These are phyloP conservation scores for Plasmodium vivax DNA, from an alignment of 169 alveolate genomes.

Conservation along the genomic window DNA sequence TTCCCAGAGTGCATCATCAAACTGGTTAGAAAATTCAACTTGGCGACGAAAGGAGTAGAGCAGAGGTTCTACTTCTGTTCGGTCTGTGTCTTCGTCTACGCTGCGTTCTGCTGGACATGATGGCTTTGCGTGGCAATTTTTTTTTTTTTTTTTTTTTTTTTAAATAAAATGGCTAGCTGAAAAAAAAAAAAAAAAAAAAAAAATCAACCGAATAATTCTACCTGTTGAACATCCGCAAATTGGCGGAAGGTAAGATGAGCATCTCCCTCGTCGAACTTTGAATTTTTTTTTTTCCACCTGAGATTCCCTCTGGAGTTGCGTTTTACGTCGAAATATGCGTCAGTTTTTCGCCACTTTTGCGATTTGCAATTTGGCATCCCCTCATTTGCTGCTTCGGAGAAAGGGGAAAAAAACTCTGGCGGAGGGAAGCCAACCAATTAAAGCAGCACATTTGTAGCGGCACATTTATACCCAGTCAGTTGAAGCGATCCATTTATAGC, in stretches of 20 bases:
- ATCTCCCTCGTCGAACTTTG: background rate
- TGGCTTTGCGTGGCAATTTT: background rate
- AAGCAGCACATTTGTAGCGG: background rate
- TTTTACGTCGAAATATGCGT: background rate
- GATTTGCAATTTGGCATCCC: background rate
- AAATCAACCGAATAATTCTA: background rate
- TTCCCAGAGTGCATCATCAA: background rate
- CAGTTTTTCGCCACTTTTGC: background rate
- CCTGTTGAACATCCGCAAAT: background rate
- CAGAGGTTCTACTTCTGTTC: background rate
- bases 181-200: background rate
- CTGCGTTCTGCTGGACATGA: background rate
- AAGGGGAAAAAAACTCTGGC: background rate
- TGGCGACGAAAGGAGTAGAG: background rate
- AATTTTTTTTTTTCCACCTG: background rate
- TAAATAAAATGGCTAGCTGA: background rate
- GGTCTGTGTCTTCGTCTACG: background rate
- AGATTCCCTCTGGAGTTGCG: background rate
- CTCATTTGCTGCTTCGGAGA: background rate
- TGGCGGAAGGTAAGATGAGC: background rate
- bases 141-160: background rate
- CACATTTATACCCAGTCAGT: no score
- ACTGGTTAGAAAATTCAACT: background rate
- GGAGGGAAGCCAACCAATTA: background rate
- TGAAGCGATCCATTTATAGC: no score